These are phyloP conservation scores for Clavariopsis aquatica DNA, from an alignment of 495 filamentous ascomycete genomes.

Conservation along the genomic window DNA sequence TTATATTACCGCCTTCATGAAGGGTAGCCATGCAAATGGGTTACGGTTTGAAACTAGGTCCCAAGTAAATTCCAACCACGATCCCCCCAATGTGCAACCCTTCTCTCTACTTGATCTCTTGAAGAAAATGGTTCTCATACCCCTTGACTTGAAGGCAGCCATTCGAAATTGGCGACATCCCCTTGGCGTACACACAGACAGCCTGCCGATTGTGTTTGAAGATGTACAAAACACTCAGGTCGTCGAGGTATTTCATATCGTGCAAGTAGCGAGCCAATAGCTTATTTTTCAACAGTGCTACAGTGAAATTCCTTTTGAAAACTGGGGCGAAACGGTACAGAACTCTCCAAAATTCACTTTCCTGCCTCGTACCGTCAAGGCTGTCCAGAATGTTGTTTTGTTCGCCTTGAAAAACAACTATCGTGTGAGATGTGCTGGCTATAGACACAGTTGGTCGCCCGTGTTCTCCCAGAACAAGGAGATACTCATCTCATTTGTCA, in stretches of 20 bases:
- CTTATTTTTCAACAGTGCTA: conserved; percentile 26
- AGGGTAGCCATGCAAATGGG: conserved; percentile 25
- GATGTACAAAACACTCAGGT: conserved; percentile 25
- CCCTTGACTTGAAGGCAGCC: conserved; percentile 19
- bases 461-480: conserved; percentile 51
- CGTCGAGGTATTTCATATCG: conserved; percentile 28
- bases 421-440: conserved; percentile 52
- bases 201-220: conserved; percentile 34
- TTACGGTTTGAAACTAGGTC: conserved; percentile 26
- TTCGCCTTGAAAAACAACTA: conserved; percentile 46
- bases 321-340: conserved; percentile 54
- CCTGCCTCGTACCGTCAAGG: conserved; percentile 51
- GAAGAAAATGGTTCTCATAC: conserved; percentile 23
- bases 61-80: conserved; percentile 19
- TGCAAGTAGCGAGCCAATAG: neutral
- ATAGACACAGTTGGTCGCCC: conserved; percentile 53
- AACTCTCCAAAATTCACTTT: conserved; percentile 52
- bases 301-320: conserved; percentile 47
- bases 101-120: conserved; percentile 33
- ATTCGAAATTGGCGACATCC: conserved; percentile 27
- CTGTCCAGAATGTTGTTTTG: conserved; percentile 51
- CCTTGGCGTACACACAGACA: conserved; percentile 28
- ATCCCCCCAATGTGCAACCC: conserved; percentile 35
- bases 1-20: conserved; percentile 33
- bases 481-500: conserved; percentile 55